These are phyloP conservation scores for Tetraselmis striata DNA, from an alignment of 139 green algal species.

Conservation along the genomic window DNA sequence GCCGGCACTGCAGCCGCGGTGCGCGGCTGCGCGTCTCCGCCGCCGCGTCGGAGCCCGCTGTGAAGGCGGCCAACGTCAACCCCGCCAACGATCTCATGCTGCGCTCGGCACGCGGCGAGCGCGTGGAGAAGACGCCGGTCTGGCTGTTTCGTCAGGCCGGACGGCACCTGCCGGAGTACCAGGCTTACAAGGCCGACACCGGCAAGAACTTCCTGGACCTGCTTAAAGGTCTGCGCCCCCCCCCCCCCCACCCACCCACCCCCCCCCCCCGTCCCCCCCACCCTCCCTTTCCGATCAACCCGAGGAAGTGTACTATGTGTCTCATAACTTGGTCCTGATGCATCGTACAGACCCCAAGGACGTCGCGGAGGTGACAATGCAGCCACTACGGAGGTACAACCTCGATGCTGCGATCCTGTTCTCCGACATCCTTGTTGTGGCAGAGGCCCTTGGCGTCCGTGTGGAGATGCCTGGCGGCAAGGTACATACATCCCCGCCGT, in stretches of 20 bases:
- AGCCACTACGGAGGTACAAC: slow-evolving; percentile 25
- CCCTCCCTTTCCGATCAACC: too few relatives aligned
- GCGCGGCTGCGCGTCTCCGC: not conserved
- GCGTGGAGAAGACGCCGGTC: slow-evolving; percentile 13
- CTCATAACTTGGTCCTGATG: too few relatives aligned
- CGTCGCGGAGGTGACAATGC: slow-evolving; percentile 21
- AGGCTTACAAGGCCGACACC: slow-evolving; percentile 16
- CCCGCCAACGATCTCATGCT: slow-evolving; percentile 21
- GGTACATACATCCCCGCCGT: too few relatives aligned
- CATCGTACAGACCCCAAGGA: slow-evolving; percentile 15
- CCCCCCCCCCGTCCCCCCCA: too few relatives aligned
- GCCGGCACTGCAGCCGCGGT: too few relatives aligned
- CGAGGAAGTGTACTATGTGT: too few relatives aligned
- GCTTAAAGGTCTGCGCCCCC: not conserved
- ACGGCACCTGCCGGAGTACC: slow-evolving; percentile 28
- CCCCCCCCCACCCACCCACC: too few relatives aligned
- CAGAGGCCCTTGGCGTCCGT: slow-evolving; percentile 19
- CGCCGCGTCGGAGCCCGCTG: not conserved
- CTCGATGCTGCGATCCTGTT: slow-evolving; percentile 30
- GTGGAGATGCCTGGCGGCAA: slow-evolving; percentile 26
- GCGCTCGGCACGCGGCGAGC: not conserved
- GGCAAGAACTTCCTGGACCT: slow-evolving; percentile 26
- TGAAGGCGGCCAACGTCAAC: not conserved
- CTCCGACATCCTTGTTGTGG: slow-evolving; percentile 25
- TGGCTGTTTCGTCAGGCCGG: slow-evolving; percentile 31